Evolutionary conservation across 2,329 filamentous ascomycete genomes (phyloP).

Genomic region (Aspergillus ustus): DNA sequence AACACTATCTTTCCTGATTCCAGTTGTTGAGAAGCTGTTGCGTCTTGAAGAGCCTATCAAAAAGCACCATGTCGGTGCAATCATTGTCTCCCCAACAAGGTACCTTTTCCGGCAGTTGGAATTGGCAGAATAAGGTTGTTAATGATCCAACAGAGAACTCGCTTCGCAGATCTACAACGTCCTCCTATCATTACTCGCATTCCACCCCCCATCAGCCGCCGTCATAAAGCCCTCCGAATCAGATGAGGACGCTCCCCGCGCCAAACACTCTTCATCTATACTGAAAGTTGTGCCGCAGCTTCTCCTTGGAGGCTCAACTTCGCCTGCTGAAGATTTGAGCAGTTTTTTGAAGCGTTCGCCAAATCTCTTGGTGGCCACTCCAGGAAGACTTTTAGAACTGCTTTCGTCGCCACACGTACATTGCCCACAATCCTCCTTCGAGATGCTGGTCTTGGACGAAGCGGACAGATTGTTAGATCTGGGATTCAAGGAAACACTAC

Average conservation of each 20-base stretch:
- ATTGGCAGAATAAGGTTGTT: background rate
- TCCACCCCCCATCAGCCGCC: slow-evolving; percentile 76
- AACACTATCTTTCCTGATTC: slow-evolving; percentile 83
- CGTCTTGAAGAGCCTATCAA: slow-evolving; percentile 81
- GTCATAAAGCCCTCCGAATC: slow-evolving; percentile 50
- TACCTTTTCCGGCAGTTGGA: slow-evolving; percentile 25
- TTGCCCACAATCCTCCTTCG: slow-evolving; percentile 85
- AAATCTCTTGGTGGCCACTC: slow-evolving; percentile 88
- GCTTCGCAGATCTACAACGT: slow-evolving; percentile 89
- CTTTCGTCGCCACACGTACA: slow-evolving; percentile 85
- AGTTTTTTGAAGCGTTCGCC: slow-evolving; percentile 82
- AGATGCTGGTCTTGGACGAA: slow-evolving; percentile 91
- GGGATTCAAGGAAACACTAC: slow-evolving; percentile 89
- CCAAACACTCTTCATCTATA: slow-evolving; percentile 51
- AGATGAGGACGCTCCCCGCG: slow-evolving; percentile 43
- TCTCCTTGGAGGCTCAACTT: slow-evolving; percentile 82
- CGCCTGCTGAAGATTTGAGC: slow-evolving; percentile 82
- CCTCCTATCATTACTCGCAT: slow-evolving; percentile 74
- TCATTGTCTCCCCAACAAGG: slow-evolving; percentile 86
- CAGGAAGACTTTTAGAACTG: slow-evolving; percentile 85
- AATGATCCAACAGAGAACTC: slow-evolving; percentile 66
- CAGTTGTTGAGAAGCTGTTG: slow-evolving; percentile 79
- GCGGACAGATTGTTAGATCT: slow-evolving; percentile 90
- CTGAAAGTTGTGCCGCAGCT: slow-evolving; percentile 79
- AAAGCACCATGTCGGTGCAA: slow-evolving; percentile 85